These are phyloP conservation scores for Trichoderma asperellum DNA, from an alignment of 2,329 filamentous ascomycete species.

Conservation along the genomic window DNA sequence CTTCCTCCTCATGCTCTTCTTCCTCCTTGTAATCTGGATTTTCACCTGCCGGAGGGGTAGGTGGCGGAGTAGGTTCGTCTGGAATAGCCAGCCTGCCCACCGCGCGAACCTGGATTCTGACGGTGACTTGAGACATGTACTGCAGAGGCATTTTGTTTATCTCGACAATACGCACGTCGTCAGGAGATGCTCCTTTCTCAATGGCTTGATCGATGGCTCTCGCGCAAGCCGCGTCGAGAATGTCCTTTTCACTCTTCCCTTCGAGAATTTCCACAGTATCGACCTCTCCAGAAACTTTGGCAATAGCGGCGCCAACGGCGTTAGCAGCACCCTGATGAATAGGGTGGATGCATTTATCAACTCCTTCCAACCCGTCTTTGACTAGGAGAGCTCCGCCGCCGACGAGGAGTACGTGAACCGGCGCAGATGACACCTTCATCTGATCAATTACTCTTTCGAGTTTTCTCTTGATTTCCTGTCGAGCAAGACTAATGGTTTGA, in stretches of 20 bases:
- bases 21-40: slow-evolving; percentile 2
- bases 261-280: slow-evolving; percentile 56
- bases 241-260: slow-evolving; percentile 43
- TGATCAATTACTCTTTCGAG: slow-evolving; percentile 58
- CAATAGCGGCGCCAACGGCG: slow-evolving; percentile 63
- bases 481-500: slow-evolving; percentile 32
- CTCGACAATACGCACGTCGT: slow-evolving; percentile 49
- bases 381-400: slow-evolving; percentile 61
- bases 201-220: slow-evolving; percentile 40
- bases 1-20: slow-evolving; percentile 31
- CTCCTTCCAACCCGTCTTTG: slow-evolving; percentile 52
- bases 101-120: slow-evolving; percentile 42
- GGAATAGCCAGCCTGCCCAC: slow-evolving; percentile 42
- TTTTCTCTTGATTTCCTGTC: slow-evolving; percentile 48
- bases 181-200: slow-evolving; percentile 38
- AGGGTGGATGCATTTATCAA: slow-evolving; percentile 55
- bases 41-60: slow-evolving; percentile 31
- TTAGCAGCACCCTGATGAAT: slow-evolving; percentile 60
- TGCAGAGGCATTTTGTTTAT: slow-evolving; percentile 49
- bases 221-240: slow-evolving; percentile 47
- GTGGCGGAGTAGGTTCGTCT: slow-evolving; percentile 34
- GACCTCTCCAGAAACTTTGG: slow-evolving; percentile 56
- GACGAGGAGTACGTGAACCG: slow-evolving; percentile 58
- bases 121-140: slow-evolving; percentile 43
- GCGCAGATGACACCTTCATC: slow-evolving; percentile 59